Base-by-base conservation (phyloP, 1,139 yeast genomes). In the Saccharomyces hybrid region DNA sequence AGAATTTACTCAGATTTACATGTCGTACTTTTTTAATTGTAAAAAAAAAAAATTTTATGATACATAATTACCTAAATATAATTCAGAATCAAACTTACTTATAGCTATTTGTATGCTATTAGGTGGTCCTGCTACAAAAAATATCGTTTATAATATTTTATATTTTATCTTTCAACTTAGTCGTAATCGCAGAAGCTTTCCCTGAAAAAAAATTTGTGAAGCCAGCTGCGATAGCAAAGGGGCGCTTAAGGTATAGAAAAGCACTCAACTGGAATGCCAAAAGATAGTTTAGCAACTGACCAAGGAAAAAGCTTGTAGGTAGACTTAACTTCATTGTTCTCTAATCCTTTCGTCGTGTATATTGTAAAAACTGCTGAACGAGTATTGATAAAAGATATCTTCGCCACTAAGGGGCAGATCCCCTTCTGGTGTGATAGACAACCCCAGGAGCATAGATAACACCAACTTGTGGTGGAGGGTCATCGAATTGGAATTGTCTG, bases 401-500 rank as follows among this genome's bases (percentile, higher is more conserved):
- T 71, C 69, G 72, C 76, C 75, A 75, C 93, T 95, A 63, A 86
- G 75, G 56, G 89, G 88, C 70, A 87, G 80, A 76, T 76, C 69
- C 64, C 89, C 89, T 54, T 81, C 85, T 55, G 71, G 65, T 56
- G 84, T 77, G 64, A 85, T 73, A 51, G 87, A 77, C 95, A 95
- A 87, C 62, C 62, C 95, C 95, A 57, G 83, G 88, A 68, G 95
- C 95, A 74, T 83, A 85, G 73, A 86, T 83, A 64, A 90, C 79
- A 73, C 95, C 95, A 57, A 93, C 91, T 79, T 86, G 95, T 67
- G 93, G 93, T 74, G 91, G 90, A 64, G 93, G 95, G 72, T 93
- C 93, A 70, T 86, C 95, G 68, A 86, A 86, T 76, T 86, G 95
- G 85, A 86, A 86, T 77, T 86, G 95, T 77, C 85, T 81, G 85